Evolutionary conservation across 768 basidiomycete species (phyloP).

Genomic region (Rhizopogon rudus): DNA sequence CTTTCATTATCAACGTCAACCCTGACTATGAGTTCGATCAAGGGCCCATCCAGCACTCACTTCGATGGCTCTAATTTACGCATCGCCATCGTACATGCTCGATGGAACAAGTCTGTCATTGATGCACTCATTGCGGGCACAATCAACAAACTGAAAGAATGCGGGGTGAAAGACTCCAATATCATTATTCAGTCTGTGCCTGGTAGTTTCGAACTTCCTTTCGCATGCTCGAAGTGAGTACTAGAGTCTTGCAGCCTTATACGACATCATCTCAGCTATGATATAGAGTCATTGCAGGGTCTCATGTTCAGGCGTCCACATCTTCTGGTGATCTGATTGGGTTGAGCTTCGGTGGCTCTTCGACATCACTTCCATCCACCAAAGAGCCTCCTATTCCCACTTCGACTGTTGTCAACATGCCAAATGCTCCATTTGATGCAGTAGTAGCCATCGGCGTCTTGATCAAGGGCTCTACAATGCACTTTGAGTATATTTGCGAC

Average conservation of each 20-base stretch:
- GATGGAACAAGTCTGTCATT: constrained; percentile 92
- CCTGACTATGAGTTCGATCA: constrained; percentile 47
- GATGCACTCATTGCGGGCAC: constrained; percentile 81
- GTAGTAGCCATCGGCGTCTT: constrained; percentile 97
- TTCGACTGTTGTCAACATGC: constrained; percentile 35
- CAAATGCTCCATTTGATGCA: constrained; percentile 78
- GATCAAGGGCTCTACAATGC: constrained; percentile 98
- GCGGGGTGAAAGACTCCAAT: constrained; percentile 85
- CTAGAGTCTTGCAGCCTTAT: neutral
- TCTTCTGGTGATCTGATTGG: constrained; percentile 75
- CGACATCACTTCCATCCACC: constrained; percentile 22
- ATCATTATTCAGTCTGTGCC: constrained; percentile 91
- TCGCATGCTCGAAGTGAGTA: constrained; percentile 76
- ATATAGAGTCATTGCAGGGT: constrained; percentile 80
- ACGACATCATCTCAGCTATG: constrained; percentile 4
- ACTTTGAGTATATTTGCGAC: constrained; percentile 99
- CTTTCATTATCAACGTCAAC: neutral
- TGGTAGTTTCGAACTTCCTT: constrained; percentile 91
- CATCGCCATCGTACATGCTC: constrained; percentile 89
- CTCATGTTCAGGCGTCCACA: constrained; percentile 74
- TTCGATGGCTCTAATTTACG: constrained; percentile 81
- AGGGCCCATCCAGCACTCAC: constrained; percentile 60
- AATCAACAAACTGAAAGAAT: constrained; percentile 70
- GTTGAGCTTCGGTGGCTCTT: constrained; percentile 38
- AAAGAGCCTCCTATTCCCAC: constrained; percentile 54